phyloP scores from a whole-genome alignment of 495 filamentous ascomycete species.

The Mytilinidion resinicola region DNA sequence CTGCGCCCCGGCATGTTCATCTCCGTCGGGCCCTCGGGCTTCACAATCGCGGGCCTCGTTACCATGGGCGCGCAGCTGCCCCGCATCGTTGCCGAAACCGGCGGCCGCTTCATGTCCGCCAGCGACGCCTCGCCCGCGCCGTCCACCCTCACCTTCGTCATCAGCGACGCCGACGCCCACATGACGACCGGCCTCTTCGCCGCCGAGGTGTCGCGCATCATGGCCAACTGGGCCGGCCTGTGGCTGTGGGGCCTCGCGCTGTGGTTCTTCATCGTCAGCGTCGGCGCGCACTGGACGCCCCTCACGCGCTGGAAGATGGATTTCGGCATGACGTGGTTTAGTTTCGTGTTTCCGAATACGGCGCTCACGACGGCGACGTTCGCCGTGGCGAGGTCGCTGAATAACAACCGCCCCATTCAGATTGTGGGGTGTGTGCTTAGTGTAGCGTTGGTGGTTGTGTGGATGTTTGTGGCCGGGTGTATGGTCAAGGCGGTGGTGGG shows the following conservation, averaged over 20 bases:
- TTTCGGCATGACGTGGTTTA: constrained; percentile 86
- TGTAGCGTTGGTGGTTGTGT: constrained; percentile 56
- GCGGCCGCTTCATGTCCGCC: constrained; percentile 46
- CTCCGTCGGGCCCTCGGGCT: constrained; percentile 70
- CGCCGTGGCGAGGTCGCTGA: constrained; percentile 50
- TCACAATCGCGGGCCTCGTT: constrained; percentile 66
- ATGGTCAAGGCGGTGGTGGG: constrained; percentile 63
- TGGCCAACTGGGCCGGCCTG: constrained; percentile 55
- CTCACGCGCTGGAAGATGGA: constrained; percentile 53
- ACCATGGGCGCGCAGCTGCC: constrained; percentile 48
- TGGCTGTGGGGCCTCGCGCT: constrained; percentile 83
- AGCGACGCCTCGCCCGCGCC: constrained; percentile 23
- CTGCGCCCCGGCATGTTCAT: constrained; percentile 81
- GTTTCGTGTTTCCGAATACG: constrained; percentile 83
- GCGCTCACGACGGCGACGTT: constrained; percentile 68
- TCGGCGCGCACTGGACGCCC: constrained; percentile 70
- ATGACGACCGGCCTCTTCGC: constrained; percentile 39
- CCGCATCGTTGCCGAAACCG: constrained; percentile 43
- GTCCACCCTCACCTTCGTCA: too few species aligned
- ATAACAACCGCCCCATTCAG: constrained; percentile 40
- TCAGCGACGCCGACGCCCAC: too few species aligned
- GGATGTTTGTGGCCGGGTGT: constrained; percentile 59
- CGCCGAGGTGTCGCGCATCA: constrained; percentile 50
- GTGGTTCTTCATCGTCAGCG: constrained; percentile 80
- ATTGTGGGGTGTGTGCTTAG: constrained; percentile 64